Percentiles rank a stretch among this genome's conserved stretches.
phyloP scores from a whole-genome alignment of 257 asterid species.

The Solanum clarkiae region DNA sequence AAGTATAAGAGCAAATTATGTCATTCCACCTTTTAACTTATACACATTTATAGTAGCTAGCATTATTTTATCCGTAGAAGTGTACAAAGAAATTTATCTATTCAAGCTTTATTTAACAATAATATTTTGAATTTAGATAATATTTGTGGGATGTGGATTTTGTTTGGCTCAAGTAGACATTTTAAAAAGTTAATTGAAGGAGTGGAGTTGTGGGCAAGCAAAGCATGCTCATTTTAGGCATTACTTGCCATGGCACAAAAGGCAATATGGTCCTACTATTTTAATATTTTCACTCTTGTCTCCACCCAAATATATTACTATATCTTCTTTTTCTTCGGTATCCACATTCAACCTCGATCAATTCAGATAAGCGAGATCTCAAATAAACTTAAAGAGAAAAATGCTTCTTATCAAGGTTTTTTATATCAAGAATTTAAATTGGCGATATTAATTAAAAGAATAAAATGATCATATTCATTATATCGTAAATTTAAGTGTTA shows the following conservation, averaged over 20 bases:
- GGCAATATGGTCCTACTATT: background rate
- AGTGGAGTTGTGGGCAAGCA: slow-evolving; percentile 4
- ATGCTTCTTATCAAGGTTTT: background rate
- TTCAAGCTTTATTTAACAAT: background rate
- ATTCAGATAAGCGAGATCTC: fast-evolving
- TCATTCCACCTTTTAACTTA: background rate
- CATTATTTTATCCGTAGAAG: background rate
- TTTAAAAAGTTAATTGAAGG: background rate
- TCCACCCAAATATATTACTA: background rate
- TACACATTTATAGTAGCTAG: background rate
- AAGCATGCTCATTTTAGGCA: background rate
- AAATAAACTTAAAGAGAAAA: too few species aligned
- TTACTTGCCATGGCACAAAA: background rate
- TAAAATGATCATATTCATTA: background rate
- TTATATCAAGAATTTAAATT: background rate
- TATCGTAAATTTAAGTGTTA: fast-evolving
- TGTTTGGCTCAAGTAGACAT: background rate
- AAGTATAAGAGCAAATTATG: too few species aligned
- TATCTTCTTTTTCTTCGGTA: background rate
- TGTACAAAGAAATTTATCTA: background rate
- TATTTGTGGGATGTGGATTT: background rate
- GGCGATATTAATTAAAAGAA: background rate
- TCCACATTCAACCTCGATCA: fast-evolving
- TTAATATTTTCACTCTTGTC: background rate
- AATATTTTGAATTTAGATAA: background rate